phyloP scores from a whole-genome alignment of 768 basidiomycete genomes.

The Lactifluus volemus region DNA sequence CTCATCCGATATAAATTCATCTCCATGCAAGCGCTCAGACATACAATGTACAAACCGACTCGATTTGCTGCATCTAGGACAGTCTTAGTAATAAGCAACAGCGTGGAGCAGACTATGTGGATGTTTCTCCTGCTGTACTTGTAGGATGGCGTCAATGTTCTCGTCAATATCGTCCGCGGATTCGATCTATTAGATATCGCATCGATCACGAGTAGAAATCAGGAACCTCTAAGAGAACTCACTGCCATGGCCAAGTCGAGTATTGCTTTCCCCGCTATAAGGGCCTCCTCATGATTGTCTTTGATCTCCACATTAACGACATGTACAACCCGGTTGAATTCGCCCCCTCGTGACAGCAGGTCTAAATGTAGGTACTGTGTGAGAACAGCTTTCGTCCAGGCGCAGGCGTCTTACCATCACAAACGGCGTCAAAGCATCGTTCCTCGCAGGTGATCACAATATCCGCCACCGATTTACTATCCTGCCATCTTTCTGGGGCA shows the following conservation, averaged over 20 bases:
- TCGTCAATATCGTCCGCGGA: constrained; percentile 79
- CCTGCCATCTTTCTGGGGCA: constrained; percentile 97
- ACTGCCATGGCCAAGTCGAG: constrained; percentile 86
- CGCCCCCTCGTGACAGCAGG: constrained; percentile 78
- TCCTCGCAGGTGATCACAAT: constrained; percentile 99
- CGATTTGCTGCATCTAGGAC: background rate
- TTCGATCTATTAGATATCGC: constrained; percentile 60
- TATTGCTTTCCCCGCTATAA: constrained; percentile 92
- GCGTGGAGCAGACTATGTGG: constrained; percentile 89
- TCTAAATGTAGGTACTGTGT: constrained; percentile 39
- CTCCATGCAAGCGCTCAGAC: background rate
- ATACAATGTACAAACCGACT: background rate
- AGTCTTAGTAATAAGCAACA: constrained; percentile 75
- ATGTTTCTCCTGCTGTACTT: constrained; percentile 77
- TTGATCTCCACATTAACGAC: constrained; percentile 97
- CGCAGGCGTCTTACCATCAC: constrained; percentile 64
- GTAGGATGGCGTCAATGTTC: constrained; percentile 81
- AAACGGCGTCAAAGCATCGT: constrained; percentile 96
- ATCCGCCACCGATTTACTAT: constrained; percentile 81
- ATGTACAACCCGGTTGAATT: constrained; percentile 90
- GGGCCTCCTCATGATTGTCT: constrained; percentile 97
- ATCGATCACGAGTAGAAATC: background rate
- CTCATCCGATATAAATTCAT: background rate
- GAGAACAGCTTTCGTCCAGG: constrained; percentile 11
- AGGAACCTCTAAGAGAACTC: constrained; percentile 29